Conservation (phyloP, 202 grass and related monocot species). For the Carex sylvatica region DNA sequence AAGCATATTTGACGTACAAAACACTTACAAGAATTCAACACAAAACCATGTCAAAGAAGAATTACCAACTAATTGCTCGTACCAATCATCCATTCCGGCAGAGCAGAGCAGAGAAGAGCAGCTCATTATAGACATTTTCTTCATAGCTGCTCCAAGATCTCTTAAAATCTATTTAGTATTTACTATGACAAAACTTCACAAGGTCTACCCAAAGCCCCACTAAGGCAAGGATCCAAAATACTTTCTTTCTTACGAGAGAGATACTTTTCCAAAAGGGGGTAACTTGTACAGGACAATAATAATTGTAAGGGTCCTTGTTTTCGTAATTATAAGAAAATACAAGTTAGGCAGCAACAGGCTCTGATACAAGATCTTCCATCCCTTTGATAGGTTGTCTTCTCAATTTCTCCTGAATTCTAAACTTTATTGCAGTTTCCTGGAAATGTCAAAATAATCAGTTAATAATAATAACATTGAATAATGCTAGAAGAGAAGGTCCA, state of each 20-base stretch:
- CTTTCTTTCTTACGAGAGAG: constrained; percentile 1
- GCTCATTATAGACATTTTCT: constrained; percentile 24
- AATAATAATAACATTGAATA: not conserved
- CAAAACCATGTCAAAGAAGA: not conserved
- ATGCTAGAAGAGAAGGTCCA: not conserved
- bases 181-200: constrained; percentile 18
- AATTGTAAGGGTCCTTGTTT: constrained; percentile 17
- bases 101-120: not conserved
- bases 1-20: not conserved
- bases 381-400: constrained; percentile 65
- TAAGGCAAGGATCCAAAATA: not conserved
- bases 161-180: constrained; percentile 9
- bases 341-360: constrained; percentile 44
- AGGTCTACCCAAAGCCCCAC: not conserved
- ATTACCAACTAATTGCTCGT: not conserved
- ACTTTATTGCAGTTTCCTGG: constrained; percentile 97
- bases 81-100: not conserved
- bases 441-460: constrained; percentile 7
- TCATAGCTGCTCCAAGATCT: not conserved
- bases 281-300: constrained; percentile 11
- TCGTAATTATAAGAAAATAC: constrained; percentile 8
- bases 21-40: not conserved
- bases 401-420: constrained; percentile 80
- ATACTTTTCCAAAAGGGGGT: not conserved
- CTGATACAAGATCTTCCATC: constrained; percentile 31